A percentile compares a stretch with the other conserved stretches of the same genome.
Evolutionary conservation across 352 stramenopile genomes (phyloP).

Genomic region (Phytophthora tentaculata): DNA sequence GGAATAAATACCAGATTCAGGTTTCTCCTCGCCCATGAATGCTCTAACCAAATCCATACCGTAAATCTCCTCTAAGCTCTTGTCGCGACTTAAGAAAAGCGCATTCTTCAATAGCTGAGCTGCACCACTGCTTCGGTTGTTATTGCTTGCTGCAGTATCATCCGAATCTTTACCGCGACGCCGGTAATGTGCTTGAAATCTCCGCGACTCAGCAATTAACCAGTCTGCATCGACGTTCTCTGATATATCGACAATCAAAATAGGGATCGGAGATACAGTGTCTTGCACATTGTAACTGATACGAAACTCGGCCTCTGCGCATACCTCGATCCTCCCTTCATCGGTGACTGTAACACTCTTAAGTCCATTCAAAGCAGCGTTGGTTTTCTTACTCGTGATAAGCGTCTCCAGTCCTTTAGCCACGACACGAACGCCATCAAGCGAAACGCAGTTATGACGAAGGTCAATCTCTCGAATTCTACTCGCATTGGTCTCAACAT

Average conservation of each 20-base stretch:
- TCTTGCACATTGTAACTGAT: constrained; percentile 12
- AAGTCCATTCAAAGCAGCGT: constrained; percentile 7
- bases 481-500: neutral
- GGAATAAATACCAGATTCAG: neutral
- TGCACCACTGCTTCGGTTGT: constrained; percentile 19
- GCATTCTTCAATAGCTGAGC: constrained; percentile 22
- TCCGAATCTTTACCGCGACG: constrained; percentile 18
- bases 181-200: constrained; percentile 25
- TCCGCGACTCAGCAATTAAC: constrained; percentile 38
- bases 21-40: constrained; percentile 36
- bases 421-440: constrained; percentile 65
- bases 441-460: constrained; percentile 73
- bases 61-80: constrained; percentile 62
- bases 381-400: constrained; percentile 16
- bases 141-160: constrained; percentile 18
- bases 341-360: constrained; percentile 53
- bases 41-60: constrained; percentile 63
- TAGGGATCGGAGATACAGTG: constrained; percentile 2
- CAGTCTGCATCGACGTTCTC: constrained; percentile 51
- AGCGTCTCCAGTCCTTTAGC: constrained; percentile 56
- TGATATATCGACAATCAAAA: constrained; percentile 59
- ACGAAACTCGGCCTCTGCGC: constrained; percentile 18
- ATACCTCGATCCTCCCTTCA: constrained; percentile 66
- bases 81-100: constrained; percentile 27
- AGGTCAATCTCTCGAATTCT: constrained; percentile 60